Conservation (phyloP, 2,329 filamentous ascomycete genomes). For the Cladorrhinum sp. region DNA sequence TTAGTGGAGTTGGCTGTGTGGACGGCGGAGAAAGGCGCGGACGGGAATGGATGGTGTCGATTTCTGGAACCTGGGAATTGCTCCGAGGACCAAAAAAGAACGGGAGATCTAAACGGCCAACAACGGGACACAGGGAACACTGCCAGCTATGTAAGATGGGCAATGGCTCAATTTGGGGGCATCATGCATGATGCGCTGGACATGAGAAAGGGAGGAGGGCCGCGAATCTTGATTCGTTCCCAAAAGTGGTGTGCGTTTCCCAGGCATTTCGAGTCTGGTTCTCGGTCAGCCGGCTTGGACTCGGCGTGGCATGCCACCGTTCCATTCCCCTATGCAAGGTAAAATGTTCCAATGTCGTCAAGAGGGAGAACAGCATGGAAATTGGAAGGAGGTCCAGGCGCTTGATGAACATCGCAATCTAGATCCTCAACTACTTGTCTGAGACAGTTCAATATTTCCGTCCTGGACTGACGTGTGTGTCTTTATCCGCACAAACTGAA, state of each 20-base stretch:
- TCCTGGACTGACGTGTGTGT: not conserved
- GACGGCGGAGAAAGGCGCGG: not conserved
- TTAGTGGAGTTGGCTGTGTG: not conserved
- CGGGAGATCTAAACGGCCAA: not conserved
- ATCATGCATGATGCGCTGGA: constrained; percentile 41
- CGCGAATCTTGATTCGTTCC: constrained; percentile 4
- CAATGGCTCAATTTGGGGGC: not conserved
- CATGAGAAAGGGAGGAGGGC: constrained; percentile 7
- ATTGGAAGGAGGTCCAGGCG: not conserved
- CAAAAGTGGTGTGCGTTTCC: too few species aligned
- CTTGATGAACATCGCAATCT: not conserved
- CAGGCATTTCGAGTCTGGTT: too few species aligned
- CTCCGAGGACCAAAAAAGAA: not conserved
- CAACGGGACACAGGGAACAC: not conserved
- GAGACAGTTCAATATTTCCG: not conserved
- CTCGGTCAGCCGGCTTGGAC: constrained; percentile 1
- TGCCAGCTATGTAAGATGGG: constrained; percentile 4
- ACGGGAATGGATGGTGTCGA: not conserved
- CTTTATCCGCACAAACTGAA: not conserved
- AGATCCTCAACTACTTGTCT: not conserved
- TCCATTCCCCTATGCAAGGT: not conserved
- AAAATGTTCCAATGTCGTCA: not conserved
- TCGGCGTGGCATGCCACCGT: not conserved
- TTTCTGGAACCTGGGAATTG: not conserved
- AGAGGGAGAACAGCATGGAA: constrained; percentile 3